Conservation (phyloP, 2,329 filamentous ascomycete species). For the Plectosphaerella cucumerina region DNA sequence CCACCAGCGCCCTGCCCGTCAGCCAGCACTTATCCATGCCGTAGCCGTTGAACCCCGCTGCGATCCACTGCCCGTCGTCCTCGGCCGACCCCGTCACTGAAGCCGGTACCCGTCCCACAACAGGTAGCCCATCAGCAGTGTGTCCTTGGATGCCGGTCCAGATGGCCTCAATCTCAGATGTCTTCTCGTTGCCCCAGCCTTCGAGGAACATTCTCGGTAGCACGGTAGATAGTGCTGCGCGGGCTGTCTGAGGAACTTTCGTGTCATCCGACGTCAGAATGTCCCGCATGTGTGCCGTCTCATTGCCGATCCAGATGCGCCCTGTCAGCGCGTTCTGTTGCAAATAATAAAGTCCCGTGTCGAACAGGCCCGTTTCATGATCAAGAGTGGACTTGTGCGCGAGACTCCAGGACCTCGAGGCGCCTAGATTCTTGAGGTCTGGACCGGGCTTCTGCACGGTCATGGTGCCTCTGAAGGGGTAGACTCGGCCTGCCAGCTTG, state of each 20-base stretch:
- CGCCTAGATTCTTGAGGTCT: conserved; percentile 5
- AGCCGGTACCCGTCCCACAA: conserved; percentile 5
- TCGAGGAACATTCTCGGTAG: conserved; percentile 7
- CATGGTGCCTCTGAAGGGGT: conserved; percentile 36
- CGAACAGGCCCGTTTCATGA: neutral
- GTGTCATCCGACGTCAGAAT: conserved; percentile 7
- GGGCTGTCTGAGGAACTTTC: neutral
- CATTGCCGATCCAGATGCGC: conserved; percentile 9
- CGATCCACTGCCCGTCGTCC: conserved; percentile 13
- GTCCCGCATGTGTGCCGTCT: conserved; percentile 6
- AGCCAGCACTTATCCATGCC: conserved; percentile 18
- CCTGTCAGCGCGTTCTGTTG: conserved; percentile 4
- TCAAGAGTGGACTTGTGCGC: neutral
- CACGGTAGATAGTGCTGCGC: neutral
- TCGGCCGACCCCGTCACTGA: neutral
- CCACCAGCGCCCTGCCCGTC: conserved; percentile 14
- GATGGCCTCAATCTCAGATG: conserved; percentile 4
- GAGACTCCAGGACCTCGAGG: conserved; percentile 12
- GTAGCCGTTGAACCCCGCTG: conserved; percentile 14
- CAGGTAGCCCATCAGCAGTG: conserved; percentile 8
- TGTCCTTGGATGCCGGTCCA: conserved; percentile 8
- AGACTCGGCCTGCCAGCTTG: conserved; percentile 27
- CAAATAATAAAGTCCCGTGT: conserved; percentile 8
- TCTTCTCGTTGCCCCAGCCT: neutral
- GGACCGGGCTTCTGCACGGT: conserved; percentile 29